A percentile compares a stretch with the other conserved stretches of the same genome.
Evolutionary conservation across 2,329 filamentous ascomycete genomes (phyloP).

Genomic region (Alternaria burnsii): DNA sequence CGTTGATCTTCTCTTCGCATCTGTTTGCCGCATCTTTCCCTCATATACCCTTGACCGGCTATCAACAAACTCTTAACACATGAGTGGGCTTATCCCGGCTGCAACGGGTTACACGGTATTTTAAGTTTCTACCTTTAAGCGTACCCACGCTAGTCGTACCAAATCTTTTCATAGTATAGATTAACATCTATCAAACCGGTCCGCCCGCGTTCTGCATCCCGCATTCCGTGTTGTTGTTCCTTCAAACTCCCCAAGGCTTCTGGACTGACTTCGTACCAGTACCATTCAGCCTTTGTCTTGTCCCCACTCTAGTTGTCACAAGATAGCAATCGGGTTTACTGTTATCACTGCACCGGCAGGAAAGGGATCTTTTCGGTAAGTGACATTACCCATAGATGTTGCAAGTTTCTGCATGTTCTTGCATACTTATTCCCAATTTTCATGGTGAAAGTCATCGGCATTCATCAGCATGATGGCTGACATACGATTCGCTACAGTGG

Average conservation of each 20-base stretch:
- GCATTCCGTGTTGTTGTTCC: conserved; percentile 1
- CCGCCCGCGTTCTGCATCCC: conserved; percentile 30
- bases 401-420: not conserved
- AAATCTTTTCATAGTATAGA: conserved; percentile 50
- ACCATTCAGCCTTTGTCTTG: conserved; percentile 47
- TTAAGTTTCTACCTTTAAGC: conserved; percentile 47
- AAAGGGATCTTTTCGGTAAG: conserved; percentile 48
- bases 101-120: conserved; percentile 44
- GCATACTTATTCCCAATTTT: not conserved
- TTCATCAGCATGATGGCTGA: conserved; percentile 13
- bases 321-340: conserved; percentile 43
- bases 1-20: conserved; percentile 5
- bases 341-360: conserved; percentile 38
- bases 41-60: conserved; percentile 33
- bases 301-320: conserved; percentile 32
- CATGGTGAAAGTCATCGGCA: not conserved
- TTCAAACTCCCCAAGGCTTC: conserved; percentile 16
- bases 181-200: conserved; percentile 51
- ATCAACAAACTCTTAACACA: conserved; percentile 40
- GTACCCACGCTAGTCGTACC: conserved; percentile 43
- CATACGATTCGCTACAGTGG: conserved; percentile 29
- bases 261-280: conserved; percentile 37
- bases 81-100: conserved; percentile 44
- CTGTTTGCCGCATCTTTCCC: conserved; percentile 37
- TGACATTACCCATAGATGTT: not conserved